A percentile compares a stretch with the other conserved stretches of the same genome.
These are phyloP conservation scores for Emergomyces pasteurianus DNA, from an alignment of 2,329 filamentous ascomycete species.

Conservation along the genomic window DNA sequence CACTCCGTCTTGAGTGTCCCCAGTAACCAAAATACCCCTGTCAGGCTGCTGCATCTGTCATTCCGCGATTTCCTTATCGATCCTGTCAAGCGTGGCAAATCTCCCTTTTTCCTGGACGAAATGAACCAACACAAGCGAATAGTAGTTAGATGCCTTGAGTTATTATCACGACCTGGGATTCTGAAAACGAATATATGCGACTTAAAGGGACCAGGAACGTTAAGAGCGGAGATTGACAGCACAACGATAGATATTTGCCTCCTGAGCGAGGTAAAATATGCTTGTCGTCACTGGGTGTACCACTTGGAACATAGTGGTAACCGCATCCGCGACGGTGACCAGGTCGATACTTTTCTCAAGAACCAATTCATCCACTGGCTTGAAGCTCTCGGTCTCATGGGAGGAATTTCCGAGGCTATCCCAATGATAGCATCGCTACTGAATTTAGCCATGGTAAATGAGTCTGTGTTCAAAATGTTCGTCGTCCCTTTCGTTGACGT, in stretches of 20 bases:
- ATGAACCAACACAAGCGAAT: constrained; percentile 8
- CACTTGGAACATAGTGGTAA: not conserved
- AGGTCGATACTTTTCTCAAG: constrained; percentile 2
- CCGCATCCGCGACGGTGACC: not conserved
- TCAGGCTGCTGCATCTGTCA: constrained; percentile 18
- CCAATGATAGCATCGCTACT: not conserved
- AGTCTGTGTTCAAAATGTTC: not conserved
- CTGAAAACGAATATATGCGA: constrained; percentile 14
- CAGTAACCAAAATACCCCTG: not conserved
- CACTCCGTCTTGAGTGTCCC: constrained; percentile 15
- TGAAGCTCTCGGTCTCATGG: constrained; percentile 12
- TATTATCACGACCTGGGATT: constrained; percentile 3
- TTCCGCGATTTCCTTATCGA: constrained; percentile 23
- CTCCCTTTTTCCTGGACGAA: constrained; percentile 15
- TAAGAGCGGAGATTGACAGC: not conserved
- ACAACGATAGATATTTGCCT: not conserved
- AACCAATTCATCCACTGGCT: constrained; percentile 8
- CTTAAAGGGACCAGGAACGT: constrained; percentile 8
- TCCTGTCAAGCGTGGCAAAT: constrained; percentile 7
- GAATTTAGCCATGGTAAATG: not conserved
- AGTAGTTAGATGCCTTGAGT: constrained; percentile 8
- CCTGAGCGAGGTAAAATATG: not conserved
- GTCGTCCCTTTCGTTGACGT: not conserved
- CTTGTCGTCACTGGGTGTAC: not conserved
- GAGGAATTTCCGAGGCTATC: constrained; percentile 14